These are phyloP conservation scores for Fusarium verticillioides DNA, from an alignment of 2,329 filamentous ascomycete species.

Conservation along the genomic window DNA sequence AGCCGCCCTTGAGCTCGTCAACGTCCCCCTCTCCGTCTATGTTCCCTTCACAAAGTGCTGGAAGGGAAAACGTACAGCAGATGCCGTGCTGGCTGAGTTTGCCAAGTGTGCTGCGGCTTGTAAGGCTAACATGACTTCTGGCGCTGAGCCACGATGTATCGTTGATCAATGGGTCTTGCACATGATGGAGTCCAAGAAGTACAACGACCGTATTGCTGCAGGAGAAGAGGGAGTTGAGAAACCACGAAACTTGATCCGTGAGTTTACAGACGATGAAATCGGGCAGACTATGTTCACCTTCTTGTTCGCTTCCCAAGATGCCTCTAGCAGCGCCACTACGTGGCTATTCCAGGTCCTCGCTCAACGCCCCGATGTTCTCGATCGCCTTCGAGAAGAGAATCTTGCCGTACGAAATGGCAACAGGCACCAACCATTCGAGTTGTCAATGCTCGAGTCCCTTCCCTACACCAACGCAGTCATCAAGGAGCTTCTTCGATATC, in stretches of 20 bases:
- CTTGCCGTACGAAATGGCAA: slow-evolving; percentile 57
- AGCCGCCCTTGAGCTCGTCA: slow-evolving; percentile 81
- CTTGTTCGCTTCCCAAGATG: slow-evolving; percentile 64
- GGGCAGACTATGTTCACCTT: slow-evolving; percentile 63
- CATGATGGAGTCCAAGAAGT: slow-evolving; percentile 77
- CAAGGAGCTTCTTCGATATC: slow-evolving; percentile 63
- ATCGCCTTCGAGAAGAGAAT: slow-evolving; percentile 59
- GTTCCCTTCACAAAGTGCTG: slow-evolving; percentile 80
- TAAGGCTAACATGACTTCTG: slow-evolving; percentile 76
- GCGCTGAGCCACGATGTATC: slow-evolving; percentile 76
- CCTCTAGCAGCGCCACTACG: slow-evolving; percentile 63
- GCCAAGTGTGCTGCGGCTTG: slow-evolving; percentile 76
- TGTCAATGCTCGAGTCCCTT: slow-evolving; percentile 60
- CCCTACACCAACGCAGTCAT: slow-evolving; percentile 64
- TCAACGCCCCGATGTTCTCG: slow-evolving; percentile 60
- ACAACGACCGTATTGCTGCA: slow-evolving; percentile 71
- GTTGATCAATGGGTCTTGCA: slow-evolving; percentile 81
- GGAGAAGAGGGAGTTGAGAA: slow-evolving; percentile 59
- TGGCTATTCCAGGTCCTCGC: slow-evolving; percentile 65
- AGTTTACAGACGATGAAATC: slow-evolving; percentile 62
- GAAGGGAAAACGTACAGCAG: slow-evolving; percentile 79
- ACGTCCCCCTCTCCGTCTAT: slow-evolving; percentile 76
- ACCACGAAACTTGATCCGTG: slow-evolving; percentile 59
- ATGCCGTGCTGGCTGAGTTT: slow-evolving; percentile 77
- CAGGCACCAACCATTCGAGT: slow-evolving; percentile 51